Evolutionary conservation across 2,329 filamentous ascomycete species (phyloP), one percentile per base, ranked within the genome.

Genomic region (Fusarium sublunatum): DNA sequence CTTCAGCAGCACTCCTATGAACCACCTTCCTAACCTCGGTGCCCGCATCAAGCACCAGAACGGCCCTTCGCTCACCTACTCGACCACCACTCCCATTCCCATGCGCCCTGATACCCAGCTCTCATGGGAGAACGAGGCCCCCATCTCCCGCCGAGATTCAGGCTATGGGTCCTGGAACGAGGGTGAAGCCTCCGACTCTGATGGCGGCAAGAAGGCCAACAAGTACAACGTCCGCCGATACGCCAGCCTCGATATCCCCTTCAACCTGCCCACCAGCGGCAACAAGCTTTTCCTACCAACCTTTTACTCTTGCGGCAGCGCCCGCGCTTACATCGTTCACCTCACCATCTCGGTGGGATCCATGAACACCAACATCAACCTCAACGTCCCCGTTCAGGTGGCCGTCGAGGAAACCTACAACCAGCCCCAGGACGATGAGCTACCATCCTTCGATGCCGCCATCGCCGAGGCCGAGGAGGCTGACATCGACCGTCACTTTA

Each of bases 261-360:
- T 87, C 55, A 70, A 73, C 13, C 70, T 87, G 29, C 82, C 83
- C 5, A 71, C 75, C 8, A 70, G 73, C 26, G 81, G 79, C 72
- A 81, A 78, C 68, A 83, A 81, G 70, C 76, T 80, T 8, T 84
- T 86, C 64, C 61, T 86, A 22, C 85, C 85, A 0, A 83, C 82
- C 6, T 87, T 87, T 69, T 83, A 86, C 74, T 83, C 81, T 8
- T 87, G 85, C 75, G 81, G 87, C 70, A 75, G 79, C 34, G 83
- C 82, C 7, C 81, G 85, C 25, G 79, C 80, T n/a, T 87, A 87
- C 71, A 78, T 81, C 5, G 69, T 87, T 28, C 79, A 81, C 63
- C 68, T 87, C 6, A 76, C 74, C 7, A 57, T 86, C 6, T 76
- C 76, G 1, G 75, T 77, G 3, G 79, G 77, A 13, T 74, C 80